These are phyloP conservation scores for Plasmodium coatneyi DNA, from an alignment of 169 alveolate genomes.

Conservation along the genomic window DNA sequence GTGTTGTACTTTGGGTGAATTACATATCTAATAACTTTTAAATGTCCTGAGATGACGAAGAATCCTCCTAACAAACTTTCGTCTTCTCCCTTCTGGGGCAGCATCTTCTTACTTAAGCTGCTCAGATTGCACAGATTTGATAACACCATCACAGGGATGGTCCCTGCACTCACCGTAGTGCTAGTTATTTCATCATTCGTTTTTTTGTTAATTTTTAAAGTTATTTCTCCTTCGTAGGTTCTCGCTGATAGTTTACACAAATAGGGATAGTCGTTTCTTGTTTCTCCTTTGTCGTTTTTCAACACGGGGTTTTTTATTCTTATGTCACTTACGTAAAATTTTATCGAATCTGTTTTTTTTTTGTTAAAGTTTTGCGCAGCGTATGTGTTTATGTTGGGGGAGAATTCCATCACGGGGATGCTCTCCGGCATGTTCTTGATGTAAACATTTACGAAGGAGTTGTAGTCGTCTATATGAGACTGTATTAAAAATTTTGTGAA, in stretches of 20 bases:
- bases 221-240: constrained; percentile 73
- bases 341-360: constrained; percentile 10
- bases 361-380: background rate
- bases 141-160: constrained; percentile 97
- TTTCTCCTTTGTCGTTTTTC: constrained; percentile 45
- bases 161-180: constrained; percentile 88
- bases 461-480: constrained; percentile 73
- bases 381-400: constrained; percentile 40
- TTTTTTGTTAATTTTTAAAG: constrained; percentile 41
- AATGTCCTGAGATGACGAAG: constrained; percentile 98
- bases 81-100: constrained; percentile 97
- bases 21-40: constrained; percentile 96
- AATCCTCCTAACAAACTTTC: constrained; percentile 98
- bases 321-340: constrained; percentile 70
- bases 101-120: constrained; percentile 91
- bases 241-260: constrained; percentile 54
- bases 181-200: constrained; percentile 58
- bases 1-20: constrained; percentile 95
- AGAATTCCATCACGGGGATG: constrained; percentile 44
- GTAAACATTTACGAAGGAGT: constrained; percentile 72
- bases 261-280: constrained; percentile 67
- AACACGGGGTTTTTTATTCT: constrained; percentile 59
- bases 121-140: constrained; percentile 94
- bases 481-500: constrained; percentile 68
- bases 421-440: constrained; percentile 74